Evolutionary conservation across 1,139 yeast species (phyloP).

Genomic region (Diutina sp.): DNA sequence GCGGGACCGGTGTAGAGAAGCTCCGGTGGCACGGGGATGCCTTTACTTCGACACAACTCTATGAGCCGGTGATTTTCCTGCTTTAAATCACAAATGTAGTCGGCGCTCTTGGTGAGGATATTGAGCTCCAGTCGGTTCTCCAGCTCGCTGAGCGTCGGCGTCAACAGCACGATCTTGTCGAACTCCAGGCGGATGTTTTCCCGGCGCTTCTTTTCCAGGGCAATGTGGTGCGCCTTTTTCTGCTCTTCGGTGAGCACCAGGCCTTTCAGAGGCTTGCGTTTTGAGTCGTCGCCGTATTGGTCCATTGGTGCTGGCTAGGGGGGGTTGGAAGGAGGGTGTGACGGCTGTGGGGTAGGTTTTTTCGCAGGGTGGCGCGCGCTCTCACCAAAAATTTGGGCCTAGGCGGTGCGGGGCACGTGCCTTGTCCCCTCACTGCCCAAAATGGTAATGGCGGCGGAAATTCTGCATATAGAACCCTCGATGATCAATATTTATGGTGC

Average conservation of each 20-base stretch:
- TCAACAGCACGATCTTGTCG: slow-evolving; percentile 29
- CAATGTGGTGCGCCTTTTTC: slow-evolving; percentile 37
- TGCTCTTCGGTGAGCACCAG: slow-evolving; percentile 23
- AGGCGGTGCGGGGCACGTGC: not conserved
- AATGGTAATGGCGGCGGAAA: not conserved
- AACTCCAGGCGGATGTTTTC: slow-evolving; percentile 35
- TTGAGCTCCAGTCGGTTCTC: slow-evolving; percentile 34
- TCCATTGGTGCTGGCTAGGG: not conserved
- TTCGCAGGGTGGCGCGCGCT: not conserved
- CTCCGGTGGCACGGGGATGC: slow-evolving; percentile 26
- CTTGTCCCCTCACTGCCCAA: not conserved
- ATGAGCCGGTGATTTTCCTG: slow-evolving; percentile 25
- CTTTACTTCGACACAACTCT: slow-evolving; percentile 20
- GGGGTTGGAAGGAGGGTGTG: not conserved
- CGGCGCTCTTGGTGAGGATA: slow-evolving; percentile 33
- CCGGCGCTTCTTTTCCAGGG: slow-evolving; percentile 37
- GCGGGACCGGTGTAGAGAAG: slow-evolving; percentile 28
- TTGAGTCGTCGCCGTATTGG: not conserved
- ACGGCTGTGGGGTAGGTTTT: not conserved
- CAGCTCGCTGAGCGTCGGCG: slow-evolving; percentile 28
- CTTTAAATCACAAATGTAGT: slow-evolving; percentile 28
- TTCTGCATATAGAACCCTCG: not conserved
- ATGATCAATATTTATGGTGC: not conserved
- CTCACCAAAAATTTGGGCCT: not conserved
- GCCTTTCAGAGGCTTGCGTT: not conserved